Conservation (phyloP, 805 yeast genomes). For the Starmerella apis region DNA sequence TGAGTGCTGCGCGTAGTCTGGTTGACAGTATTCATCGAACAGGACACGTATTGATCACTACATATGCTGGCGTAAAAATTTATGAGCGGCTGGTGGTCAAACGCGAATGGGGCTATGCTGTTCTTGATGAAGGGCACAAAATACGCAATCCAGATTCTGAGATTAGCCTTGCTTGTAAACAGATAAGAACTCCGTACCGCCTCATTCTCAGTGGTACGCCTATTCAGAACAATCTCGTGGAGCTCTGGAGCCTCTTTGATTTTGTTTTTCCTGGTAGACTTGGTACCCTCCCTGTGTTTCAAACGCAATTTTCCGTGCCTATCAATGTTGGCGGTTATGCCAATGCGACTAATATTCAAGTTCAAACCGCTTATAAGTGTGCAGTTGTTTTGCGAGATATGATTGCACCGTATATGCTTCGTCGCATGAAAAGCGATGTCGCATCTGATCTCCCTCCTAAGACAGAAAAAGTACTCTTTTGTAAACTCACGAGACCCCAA, state of each 20-base stretch:
- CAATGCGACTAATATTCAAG: slow-evolving; percentile 90
- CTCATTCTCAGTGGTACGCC: slow-evolving; percentile 92
- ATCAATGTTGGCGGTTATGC: slow-evolving; percentile 98
- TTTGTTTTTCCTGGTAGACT: slow-evolving; percentile 89
- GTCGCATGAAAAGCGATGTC: slow-evolving; percentile 86
- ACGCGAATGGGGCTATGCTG: slow-evolving; percentile 76
- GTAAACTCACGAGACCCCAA: slow-evolving; percentile 70
- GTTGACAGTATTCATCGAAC: slow-evolving; percentile 48
- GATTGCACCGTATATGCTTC: slow-evolving; percentile 75
- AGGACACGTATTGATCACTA: slow-evolving; percentile 83
- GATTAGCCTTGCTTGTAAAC: slow-evolving; percentile 75
- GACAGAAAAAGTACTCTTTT: slow-evolving; percentile 86
- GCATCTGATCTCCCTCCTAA: slow-evolving; percentile 91
- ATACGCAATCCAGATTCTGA: slow-evolving; percentile 90
- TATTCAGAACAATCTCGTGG: slow-evolving; percentile 83
- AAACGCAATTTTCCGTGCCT: slow-evolving; percentile 82
- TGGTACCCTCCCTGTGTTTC: slow-evolving; percentile 92
- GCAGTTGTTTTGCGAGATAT: slow-evolving; percentile 82
- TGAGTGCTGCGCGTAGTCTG: slow-evolving; percentile 39
- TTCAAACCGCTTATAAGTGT: slow-evolving; percentile 91
- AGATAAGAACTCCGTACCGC: slow-evolving; percentile 71
- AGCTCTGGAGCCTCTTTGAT: slow-evolving; percentile 90
- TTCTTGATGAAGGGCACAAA: slow-evolving; percentile 93
- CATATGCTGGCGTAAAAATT: slow-evolving; percentile 74
- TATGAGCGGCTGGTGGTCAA: slow-evolving; percentile 56